Evolutionary conservation across 2,329 filamentous ascomycete species (phyloP), one percentile per base, ranked within the genome.

Genomic region (Fusarium staphyleae): DNA sequence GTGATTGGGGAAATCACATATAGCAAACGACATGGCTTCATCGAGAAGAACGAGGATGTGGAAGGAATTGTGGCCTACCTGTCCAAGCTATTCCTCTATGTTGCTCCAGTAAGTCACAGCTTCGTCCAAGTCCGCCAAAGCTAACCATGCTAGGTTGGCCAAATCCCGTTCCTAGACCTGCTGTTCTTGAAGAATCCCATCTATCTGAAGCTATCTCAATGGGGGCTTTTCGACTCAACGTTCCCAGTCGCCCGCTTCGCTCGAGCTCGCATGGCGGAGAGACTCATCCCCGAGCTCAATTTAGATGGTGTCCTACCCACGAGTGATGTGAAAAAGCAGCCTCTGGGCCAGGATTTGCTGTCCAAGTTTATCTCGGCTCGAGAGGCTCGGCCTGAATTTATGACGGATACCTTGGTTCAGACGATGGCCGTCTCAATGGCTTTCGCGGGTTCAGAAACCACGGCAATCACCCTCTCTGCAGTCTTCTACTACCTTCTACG

Each of bases 1-100:
- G 89, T 92, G 12, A 91, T 91, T 57, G 88, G 88, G 5, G 86
- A 90, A 56, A 83, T 92, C 66, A 91, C 88, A 0, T 92, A 90
- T 74, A 86, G 84, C 69, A 90, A 90, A 69, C 80, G 87, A 0
- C 81, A 91, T 52, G 90, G 90, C 0, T 93, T 93, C 60, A 74
- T 93, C 2, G 88, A 93, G 70, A 81, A 83, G 67, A 87, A 90
- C 43, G 80, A 87, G 67, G 90, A 93, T 57, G 84, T 93, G 11
- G 88, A 90, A 57, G 88, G 88, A 0, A 91, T 92, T 44, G 81
- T 92, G 4, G 75, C 72, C 0, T 89, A 89, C 65, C 72, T 91
- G 2, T 78, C 77, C 5, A 80, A 78, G 26, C 78, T 91, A 28
- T 86, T 92, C 63, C 81, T 85, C 60, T 92, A 91, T 58, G 86